Evolutionary conservation across 306 rosid genomes (phyloP).

Genomic region (Cucurbita maxima): DNA sequence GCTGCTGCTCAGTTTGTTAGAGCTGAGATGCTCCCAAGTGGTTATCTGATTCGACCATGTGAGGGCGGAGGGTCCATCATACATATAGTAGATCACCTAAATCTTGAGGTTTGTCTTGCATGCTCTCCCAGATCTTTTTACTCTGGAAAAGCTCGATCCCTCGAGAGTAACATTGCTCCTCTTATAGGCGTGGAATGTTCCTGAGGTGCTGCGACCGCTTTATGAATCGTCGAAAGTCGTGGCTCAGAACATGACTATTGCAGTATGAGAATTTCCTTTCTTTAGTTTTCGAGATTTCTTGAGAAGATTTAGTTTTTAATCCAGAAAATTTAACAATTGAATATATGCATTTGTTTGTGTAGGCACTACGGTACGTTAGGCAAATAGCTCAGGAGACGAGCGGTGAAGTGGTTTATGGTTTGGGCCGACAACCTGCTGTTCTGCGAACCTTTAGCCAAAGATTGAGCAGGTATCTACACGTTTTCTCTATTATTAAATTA

Average conservation of each 20-base stretch:
- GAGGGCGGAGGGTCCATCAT: slow-evolving; percentile 98
- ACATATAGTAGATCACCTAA: slow-evolving; percentile 90
- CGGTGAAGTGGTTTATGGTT: slow-evolving; percentile 87
- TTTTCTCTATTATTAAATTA: background rate
- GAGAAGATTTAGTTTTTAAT: background rate
- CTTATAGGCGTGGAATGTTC: slow-evolving; percentile 84
- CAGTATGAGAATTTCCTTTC: slow-evolving; percentile 31
- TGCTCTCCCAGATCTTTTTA: background rate
- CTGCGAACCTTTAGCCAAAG: slow-evolving; percentile 91
- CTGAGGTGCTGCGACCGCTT: slow-evolving; percentile 91
- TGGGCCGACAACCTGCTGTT: slow-evolving; percentile 96
- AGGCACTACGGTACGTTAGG: slow-evolving; percentile 81
- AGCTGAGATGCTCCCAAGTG: slow-evolving; percentile 85
- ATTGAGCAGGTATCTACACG: slow-evolving; percentile 47
- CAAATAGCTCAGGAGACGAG: slow-evolving; percentile 96
- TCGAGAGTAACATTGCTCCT: background rate
- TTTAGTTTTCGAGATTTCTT: background rate
- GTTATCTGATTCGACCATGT: slow-evolving; percentile 87
- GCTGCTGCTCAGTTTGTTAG: slow-evolving; percentile 77
- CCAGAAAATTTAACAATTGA: background rate
- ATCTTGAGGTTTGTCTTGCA: slow-evolving; percentile 57
- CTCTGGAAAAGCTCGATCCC: background rate
- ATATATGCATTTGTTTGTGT: slow-evolving; percentile 13
- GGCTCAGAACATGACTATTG: slow-evolving; percentile 88
- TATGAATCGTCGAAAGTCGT: slow-evolving; percentile 86